Percentiles rank a stretch among this genome's conserved stretches.
Conservation (phyloP, 225 moss, liverwort and hornwort species). For the Marchantia polymorpha region DNA sequence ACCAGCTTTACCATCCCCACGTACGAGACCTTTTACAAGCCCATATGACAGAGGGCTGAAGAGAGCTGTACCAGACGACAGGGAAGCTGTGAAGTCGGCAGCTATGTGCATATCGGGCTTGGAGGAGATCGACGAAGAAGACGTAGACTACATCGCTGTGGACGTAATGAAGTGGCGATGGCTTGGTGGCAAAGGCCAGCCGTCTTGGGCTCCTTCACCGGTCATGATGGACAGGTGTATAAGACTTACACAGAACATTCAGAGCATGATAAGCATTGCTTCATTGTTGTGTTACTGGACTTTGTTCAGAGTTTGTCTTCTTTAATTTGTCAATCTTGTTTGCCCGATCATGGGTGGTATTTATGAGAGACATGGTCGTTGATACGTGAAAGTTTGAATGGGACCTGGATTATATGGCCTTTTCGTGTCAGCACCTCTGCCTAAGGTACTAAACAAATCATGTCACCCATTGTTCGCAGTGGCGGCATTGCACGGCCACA, state of each 20-base stretch:
- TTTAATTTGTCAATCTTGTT: background rate
- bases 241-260: background rate
- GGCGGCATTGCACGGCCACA: conserved; percentile 97
- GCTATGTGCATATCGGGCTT: conserved; percentile 64
- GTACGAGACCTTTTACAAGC: conserved; percentile 49
- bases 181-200: conserved; percentile 78
- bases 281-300: background rate
- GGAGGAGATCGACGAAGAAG: conserved; percentile 67
- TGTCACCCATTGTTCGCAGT: conserved; percentile 37
- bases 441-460: background rate
- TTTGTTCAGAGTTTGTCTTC: background rate
- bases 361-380: background rate
- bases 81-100: conserved; percentile 71
- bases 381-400: background rate
- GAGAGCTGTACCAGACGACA: conserved; percentile 63
- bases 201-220: conserved; percentile 90
- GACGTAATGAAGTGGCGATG: conserved; percentile 92
- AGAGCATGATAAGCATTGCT: too few relatives aligned
- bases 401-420: background rate
- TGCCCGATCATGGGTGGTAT: too few relatives aligned
- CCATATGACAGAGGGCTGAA: conserved; percentile 53
- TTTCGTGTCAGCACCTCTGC: too few relatives aligned
- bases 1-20: conserved; percentile 69
- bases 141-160: conserved; percentile 67
- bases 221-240: conserved; percentile 96